Percentiles rank a stretch among this genome's conserved stretches.
Conservation (phyloP, 169 alveolate genomes). For the Plasmodium yoelii region DNA sequence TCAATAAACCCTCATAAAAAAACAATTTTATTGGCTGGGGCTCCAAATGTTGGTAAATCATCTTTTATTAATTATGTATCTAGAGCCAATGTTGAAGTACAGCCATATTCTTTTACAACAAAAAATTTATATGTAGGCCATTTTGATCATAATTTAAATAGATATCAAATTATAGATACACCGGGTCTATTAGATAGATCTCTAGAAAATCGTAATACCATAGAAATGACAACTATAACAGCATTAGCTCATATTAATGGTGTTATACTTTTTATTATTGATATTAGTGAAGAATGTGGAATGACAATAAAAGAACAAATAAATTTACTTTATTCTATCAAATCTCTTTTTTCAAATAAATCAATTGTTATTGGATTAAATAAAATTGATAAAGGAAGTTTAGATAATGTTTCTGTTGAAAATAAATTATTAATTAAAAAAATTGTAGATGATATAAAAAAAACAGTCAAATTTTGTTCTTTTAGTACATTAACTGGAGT, state of each 20-base stretch:
- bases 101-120: slow-evolving; percentile 99
- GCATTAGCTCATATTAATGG: slow-evolving; percentile 98
- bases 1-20: slow-evolving; percentile 96
- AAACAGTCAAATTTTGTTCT: slow-evolving; percentile 58
- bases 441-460: slow-evolving; percentile 31
- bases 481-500: slow-evolving; percentile 88
- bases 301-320: slow-evolving; percentile 95
- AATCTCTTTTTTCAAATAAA: slow-evolving; percentile 95
- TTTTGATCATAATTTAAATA: slow-evolving; percentile 96
- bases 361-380: slow-evolving; percentile 96
- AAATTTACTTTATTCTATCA: slow-evolving; percentile 93
- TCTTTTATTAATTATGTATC: slow-evolving; percentile 97
- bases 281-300: slow-evolving; percentile 98
- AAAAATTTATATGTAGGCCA: slow-evolving; percentile 99
- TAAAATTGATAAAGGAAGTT: slow-evolving; percentile 94
- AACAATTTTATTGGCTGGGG: slow-evolving; percentile 96
- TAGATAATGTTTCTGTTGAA: slow-evolving; percentile 87
- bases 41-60: slow-evolving; percentile 99
- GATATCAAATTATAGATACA: slow-evolving; percentile 99
- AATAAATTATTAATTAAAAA: slow-evolving; percentile 87
- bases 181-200: slow-evolving; percentile 99
- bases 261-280: slow-evolving; percentile 92
- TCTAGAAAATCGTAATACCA: slow-evolving; percentile 97
- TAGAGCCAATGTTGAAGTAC: slow-evolving; percentile 98
- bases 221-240: slow-evolving; percentile 99